These are phyloP conservation scores for Fusarium coicis DNA, from an alignment of 2,329 filamentous ascomycete species.

Conservation along the genomic window DNA sequence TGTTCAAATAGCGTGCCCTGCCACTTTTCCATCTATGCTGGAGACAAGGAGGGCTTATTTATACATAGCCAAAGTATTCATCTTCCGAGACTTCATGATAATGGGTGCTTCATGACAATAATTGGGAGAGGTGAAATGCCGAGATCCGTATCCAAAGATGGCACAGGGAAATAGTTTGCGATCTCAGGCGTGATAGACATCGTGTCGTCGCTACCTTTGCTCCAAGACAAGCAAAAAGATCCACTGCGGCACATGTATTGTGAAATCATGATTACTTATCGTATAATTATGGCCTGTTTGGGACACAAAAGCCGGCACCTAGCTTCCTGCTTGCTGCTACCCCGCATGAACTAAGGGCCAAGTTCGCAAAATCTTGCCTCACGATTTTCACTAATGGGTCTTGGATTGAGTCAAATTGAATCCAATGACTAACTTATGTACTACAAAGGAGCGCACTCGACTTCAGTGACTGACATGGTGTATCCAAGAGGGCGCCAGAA, in stretches of 20 bases:
- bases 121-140: not conserved
- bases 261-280: not conserved
- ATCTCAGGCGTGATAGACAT: not conserved
- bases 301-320: not conserved
- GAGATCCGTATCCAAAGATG: not conserved
- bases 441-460: not conserved
- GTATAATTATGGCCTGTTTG: not conserved
- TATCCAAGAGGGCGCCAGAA: not conserved
- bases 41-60: not conserved
- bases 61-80: not conserved
- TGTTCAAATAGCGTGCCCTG: not conserved
- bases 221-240: not conserved
- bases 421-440: not conserved
- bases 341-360: not conserved
- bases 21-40: not conserved
- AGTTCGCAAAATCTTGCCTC: conserved; percentile 5
- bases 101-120: not conserved
- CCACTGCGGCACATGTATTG: not conserved
- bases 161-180: not conserved
- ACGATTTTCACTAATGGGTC: not conserved
- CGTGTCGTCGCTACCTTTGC: not conserved
- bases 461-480: too few relatives aligned
- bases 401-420: not conserved
- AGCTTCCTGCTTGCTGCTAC: not conserved
- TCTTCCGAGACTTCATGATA: not conserved